Conservation (phyloP, 148 eudicot species). For the Agrostemma githago region DNA sequence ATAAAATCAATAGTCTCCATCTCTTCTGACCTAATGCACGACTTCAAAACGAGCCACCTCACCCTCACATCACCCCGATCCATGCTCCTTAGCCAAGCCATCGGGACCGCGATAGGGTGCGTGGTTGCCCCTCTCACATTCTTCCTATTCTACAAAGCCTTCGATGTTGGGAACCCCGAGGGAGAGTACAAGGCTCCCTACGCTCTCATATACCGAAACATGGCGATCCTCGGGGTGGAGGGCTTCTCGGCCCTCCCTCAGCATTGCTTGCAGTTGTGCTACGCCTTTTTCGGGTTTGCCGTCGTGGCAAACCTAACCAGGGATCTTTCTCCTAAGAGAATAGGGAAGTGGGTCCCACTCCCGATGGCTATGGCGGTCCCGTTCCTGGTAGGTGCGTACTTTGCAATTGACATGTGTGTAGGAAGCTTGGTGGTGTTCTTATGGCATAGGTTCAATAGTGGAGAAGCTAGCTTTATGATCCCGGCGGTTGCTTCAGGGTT, state of each 20-base stretch:
- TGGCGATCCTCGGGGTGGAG: constrained; percentile 84
- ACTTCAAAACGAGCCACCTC: constrained; percentile 78
- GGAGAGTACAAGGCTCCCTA: constrained; percentile 86
- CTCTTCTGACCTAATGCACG: constrained; percentile 84
- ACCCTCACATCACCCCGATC: constrained; percentile 80
- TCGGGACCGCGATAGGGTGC: constrained; percentile 87
- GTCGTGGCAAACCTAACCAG: constrained; percentile 51
- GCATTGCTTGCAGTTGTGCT: constrained; percentile 82
- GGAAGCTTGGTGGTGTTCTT: constrained; percentile 68
- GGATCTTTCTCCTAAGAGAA: constrained; percentile 37
- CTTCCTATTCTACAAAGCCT: constrained; percentile 68
- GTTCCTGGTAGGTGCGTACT: constrained; percentile 73
- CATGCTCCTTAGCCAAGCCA: constrained; percentile 76
- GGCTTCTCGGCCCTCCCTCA: constrained; percentile 82
- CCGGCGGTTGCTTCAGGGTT: constrained; percentile 90
- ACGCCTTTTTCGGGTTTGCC: constrained; percentile 65
- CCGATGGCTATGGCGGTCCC: constrained; percentile 99
- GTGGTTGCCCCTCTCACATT: constrained; percentile 57
- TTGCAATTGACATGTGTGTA: constrained; percentile 84
- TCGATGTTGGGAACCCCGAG: constrained; percentile 69
- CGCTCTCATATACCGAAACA: constrained; percentile 71
- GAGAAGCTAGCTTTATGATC: constrained; percentile 60
- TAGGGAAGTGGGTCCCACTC: constrained; percentile 60
- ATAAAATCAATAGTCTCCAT: constrained; percentile 74
- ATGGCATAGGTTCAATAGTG: constrained; percentile 50